phyloP scores from a whole-genome alignment of 441 rosid genomes.

The Viola pubescens region DNA sequence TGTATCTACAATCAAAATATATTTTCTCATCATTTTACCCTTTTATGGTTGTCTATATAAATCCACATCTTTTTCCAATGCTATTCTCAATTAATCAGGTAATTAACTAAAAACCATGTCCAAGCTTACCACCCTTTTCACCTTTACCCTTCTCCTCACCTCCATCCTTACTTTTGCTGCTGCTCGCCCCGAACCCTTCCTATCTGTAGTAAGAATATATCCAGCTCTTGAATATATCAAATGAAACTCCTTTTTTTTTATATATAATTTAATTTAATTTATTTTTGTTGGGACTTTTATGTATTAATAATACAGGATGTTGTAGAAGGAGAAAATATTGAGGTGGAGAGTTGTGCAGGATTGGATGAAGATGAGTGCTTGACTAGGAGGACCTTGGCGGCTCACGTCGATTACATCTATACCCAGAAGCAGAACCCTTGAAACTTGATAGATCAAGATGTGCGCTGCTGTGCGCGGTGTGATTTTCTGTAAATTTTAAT shows the following conservation, averaged over 20 bases:
- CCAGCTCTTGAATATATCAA: not conserved
- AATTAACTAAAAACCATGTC: constrained; percentile 15
- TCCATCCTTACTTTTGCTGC: constrained; percentile 13
- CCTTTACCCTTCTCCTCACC: constrained; percentile 19
- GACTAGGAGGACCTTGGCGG: constrained; percentile 21
- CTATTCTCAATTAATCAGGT: no score
- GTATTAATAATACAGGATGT: not conserved
- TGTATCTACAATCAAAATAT: no score
- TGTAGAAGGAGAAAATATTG: constrained; percentile 9
- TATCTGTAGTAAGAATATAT: not conserved
- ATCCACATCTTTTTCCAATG: no score
- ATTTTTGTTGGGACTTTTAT: not conserved
- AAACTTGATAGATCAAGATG: no score
- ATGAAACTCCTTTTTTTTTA: not conserved
- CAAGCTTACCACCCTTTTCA: constrained; percentile 23
- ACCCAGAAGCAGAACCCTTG: constrained; percentile 18
- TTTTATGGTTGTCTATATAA: no score
- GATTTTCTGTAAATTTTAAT: no score
- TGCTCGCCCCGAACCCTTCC: not conserved
- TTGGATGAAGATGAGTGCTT: constrained; percentile 24
- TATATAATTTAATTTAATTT: not conserved
- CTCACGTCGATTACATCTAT: constrained; percentile 35
- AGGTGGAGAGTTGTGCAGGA: constrained; percentile 21
- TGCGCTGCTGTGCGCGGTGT: no score
- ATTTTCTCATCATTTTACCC: no score